A percentile compares a stretch with the other conserved stretches of the same genome.
These are phyloP conservation scores for Xylaria arbuscula DNA, from an alignment of 2,329 filamentous ascomycete species.

Conservation along the genomic window DNA sequence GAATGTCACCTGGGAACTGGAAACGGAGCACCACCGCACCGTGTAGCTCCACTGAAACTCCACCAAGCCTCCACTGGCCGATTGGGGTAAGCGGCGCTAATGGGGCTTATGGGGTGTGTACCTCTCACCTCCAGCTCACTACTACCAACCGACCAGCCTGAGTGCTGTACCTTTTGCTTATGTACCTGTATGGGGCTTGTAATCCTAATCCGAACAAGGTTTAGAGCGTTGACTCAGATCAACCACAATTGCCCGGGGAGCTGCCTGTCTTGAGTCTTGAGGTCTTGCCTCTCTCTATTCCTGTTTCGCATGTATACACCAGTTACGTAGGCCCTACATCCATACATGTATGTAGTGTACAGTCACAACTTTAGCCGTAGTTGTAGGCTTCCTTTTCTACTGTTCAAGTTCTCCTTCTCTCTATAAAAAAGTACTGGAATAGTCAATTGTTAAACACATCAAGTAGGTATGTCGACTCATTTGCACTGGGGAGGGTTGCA, in stretches of 20 bases:
- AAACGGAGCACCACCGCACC: conserved; percentile 25
- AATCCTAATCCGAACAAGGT: conserved; percentile 13
- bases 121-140: background rate
- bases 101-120: background rate
- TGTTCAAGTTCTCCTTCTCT: no score
- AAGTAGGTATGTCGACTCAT: background rate
- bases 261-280: conserved; percentile 16
- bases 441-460: no score
- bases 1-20: conserved; percentile 24
- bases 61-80: conserved; percentile 28
- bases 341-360: no score
- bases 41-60: conserved; percentile 29
- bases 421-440: no score
- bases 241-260: conserved; percentile 2
- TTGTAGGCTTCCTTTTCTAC: no score
- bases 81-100: conserved; percentile 34
- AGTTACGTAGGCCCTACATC: background rate
- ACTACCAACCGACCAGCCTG: background rate
- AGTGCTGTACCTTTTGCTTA: background rate
- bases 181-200: conserved; percentile 1
- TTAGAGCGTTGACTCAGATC: conserved; percentile 36
- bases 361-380: no score
- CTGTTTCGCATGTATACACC: background rate
- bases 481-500: conserved; percentile 1
- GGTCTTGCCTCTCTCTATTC: background rate